Evolutionary conservation across 495 filamentous ascomycete genomes (phyloP).

Genomic region (Penicillium chermesinum): DNA sequence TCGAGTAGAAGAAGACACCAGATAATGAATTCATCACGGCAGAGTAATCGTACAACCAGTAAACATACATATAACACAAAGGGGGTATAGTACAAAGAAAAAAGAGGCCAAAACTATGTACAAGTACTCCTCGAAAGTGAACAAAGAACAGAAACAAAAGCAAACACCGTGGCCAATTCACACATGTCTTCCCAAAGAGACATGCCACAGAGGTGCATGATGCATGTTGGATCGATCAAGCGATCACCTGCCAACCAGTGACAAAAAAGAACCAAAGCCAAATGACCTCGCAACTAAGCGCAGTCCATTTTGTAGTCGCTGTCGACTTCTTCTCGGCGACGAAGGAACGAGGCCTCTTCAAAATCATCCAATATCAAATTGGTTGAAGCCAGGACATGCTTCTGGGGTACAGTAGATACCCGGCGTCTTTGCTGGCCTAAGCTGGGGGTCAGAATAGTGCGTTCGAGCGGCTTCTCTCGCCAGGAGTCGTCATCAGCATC

Average conservation of each 20-base stretch:
- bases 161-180: no score
- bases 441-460: slow-evolving; percentile 33
- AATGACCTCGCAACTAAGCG: slow-evolving; percentile 10
- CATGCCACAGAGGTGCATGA: no score
- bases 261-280: slow-evolving; percentile 1
- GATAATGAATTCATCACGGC: no score
- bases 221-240: background rate
- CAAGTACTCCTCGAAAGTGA: no score
- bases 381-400: background rate
- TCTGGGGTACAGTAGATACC: slow-evolving; percentile 17
- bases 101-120: no score
- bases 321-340: slow-evolving; percentile 42
- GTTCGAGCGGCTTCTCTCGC: slow-evolving; percentile 7
- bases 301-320: slow-evolving; percentile 29
- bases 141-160: no score
- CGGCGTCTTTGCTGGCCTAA: slow-evolving; percentile 29
- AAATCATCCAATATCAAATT: slow-evolving; percentile 40
- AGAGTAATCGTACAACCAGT: no score
- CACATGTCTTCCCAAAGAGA: no score
- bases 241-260: background rate
- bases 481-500: background rate
- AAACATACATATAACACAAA: no score
- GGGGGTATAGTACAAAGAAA: no score
- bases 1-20: no score
- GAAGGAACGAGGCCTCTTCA: slow-evolving; percentile 40